Evolutionary conservation across 73 alveolate species (phyloP).

Genomic region (Durusdinium trenchii): DNA sequence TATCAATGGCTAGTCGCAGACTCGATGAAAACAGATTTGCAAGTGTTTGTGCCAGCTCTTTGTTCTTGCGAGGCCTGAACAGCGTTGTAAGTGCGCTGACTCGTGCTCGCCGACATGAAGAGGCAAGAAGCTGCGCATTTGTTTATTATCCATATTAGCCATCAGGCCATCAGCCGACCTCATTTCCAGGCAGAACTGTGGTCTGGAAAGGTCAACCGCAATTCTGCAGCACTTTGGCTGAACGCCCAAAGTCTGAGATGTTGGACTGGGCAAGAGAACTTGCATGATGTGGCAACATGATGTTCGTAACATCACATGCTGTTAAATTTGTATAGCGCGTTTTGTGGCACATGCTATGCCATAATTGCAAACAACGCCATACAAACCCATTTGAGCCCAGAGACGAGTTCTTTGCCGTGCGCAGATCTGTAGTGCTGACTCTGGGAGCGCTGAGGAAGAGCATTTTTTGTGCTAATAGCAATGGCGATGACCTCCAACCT

Average conservation of each 20-base stretch:
- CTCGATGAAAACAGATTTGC: neutral
- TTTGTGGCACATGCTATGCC: no score
- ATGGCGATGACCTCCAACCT: no score
- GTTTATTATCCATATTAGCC: neutral
- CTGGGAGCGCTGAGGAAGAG: no score
- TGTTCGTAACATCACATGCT: neutral
- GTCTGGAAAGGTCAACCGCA: slow-evolving; percentile 53
- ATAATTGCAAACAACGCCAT: neutral
- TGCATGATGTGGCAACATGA: neutral
- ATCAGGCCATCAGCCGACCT: no score
- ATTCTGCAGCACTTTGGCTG: neutral
- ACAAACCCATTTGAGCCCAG: neutral
- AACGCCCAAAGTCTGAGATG: neutral
- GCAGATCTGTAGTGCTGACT: no score
- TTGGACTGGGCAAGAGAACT: neutral
- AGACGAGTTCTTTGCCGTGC: no score
- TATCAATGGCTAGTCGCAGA: slow-evolving; percentile 19
- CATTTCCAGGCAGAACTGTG: slow-evolving; percentile 36
- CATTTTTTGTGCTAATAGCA: no score
- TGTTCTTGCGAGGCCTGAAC: slow-evolving; percentile 52
- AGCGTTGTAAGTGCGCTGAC: slow-evolving; percentile 95
- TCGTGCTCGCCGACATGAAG: slow-evolving; percentile 88
- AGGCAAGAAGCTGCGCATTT: neutral
- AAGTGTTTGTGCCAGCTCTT: neutral
- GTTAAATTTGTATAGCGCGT: no score